Percentiles rank a stretch among this genome's conserved stretches.
phyloP scores from a whole-genome alignment of 1,284 basidiomycete genomes.

The Fomes fomentarius region DNA sequence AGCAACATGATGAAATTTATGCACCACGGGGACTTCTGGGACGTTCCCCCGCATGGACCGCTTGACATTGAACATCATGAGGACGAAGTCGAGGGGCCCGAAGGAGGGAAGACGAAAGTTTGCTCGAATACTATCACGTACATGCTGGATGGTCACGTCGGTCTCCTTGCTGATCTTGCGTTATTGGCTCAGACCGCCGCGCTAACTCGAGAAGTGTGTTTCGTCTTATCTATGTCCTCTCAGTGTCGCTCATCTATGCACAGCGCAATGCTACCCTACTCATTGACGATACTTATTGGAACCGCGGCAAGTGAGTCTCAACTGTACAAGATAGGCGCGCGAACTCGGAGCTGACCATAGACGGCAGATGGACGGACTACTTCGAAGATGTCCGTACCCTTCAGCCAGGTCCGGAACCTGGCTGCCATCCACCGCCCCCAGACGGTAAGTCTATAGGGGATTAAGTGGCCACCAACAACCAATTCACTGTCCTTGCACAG shows the following conservation, averaged over 20 bases:
- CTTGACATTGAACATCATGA: slow-evolving; percentile 55
- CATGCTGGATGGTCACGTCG: slow-evolving; percentile 66
- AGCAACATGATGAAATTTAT: slow-evolving; percentile 49
- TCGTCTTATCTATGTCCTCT: background rate
- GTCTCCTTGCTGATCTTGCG: slow-evolving; percentile 64
- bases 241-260: slow-evolving; percentile 34
- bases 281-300: slow-evolving; percentile 56
- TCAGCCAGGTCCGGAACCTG: slow-evolving; percentile 69
- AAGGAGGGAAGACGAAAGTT: slow-evolving; percentile 37
- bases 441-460: slow-evolving; percentile 46
- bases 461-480: background rate
- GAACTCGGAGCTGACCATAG: background rate
- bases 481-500: slow-evolving; percentile 36
- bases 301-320: slow-evolving; percentile 61
- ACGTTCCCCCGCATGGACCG: slow-evolving; percentile 31
- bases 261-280: slow-evolving; percentile 39
- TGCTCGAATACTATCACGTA: slow-evolving; percentile 70
- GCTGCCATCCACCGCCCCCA: slow-evolving; percentile 61
- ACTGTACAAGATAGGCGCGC: background rate
- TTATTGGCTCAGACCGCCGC: slow-evolving; percentile 67
- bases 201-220: slow-evolving; percentile 60
- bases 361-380: slow-evolving; percentile 62
- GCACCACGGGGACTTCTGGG: slow-evolving; percentile 62
- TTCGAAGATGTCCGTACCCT: slow-evolving; percentile 57
- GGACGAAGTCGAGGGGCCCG: slow-evolving; percentile 36